Percentiles rank a stretch among this genome's conserved stretches.
phyloP scores from a whole-genome alignment of 1,284 basidiomycete species.

The Grifola frondosa region DNA sequence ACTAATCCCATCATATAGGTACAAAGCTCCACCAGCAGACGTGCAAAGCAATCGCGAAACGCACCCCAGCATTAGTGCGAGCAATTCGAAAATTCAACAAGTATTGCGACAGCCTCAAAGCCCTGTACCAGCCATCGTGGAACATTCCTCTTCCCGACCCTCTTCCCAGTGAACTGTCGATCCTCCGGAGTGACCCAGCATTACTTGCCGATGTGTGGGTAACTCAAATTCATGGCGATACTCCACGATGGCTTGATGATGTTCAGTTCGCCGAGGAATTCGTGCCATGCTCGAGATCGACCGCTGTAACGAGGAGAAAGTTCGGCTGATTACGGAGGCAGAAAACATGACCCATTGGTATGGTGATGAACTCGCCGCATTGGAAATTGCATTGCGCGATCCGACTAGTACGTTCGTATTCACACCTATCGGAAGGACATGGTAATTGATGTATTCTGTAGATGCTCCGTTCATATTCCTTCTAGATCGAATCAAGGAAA shows the following conservation, averaged over 20 bases:
- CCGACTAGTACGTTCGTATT: constrained; percentile 5
- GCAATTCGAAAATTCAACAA: constrained; percentile 37
- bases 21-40: constrained; percentile 40
- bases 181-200: constrained; percentile 27
- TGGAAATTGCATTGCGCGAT: constrained; percentile 17
- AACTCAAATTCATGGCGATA: constrained; percentile 8
- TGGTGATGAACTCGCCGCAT: constrained; percentile 15
- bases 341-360: constrained; percentile 28
- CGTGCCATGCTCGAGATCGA: constrained; percentile 29
- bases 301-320: constrained; percentile 28
- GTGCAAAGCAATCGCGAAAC: constrained; percentile 32
- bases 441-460: neutral
- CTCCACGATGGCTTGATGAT: constrained; percentile 38
- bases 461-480: constrained; percentile 5
- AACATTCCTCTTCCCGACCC: constrained; percentile 31
- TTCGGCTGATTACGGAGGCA: constrained; percentile 21
- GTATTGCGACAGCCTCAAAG: constrained; percentile 31
- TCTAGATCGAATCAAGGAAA: constrained; percentile 7
- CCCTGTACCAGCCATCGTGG: constrained; percentile 25
- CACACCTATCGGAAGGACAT: neutral
- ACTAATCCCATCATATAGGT: constrained; percentile 20
- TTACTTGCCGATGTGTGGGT: constrained; percentile 45
- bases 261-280: constrained; percentile 21
- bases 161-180: constrained; percentile 19
- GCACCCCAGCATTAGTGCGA: constrained; percentile 32